Percentiles rank a stretch among this genome's conserved stretches.
Evolutionary conservation across 495 filamentous ascomycete genomes (phyloP).

Genomic region (Astrocystis sublimbata): DNA sequence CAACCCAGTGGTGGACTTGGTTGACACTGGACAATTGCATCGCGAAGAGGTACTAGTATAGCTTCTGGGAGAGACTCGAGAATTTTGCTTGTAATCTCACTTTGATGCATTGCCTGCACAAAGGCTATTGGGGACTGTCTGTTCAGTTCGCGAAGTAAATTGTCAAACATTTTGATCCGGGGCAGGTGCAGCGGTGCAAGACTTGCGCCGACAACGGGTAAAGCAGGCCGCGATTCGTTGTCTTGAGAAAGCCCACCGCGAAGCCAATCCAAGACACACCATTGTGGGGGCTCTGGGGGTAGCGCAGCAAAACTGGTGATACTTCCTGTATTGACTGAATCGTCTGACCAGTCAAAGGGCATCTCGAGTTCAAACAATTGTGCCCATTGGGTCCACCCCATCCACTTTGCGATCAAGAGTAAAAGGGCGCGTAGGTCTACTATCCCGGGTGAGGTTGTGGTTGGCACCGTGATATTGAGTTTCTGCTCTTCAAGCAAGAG

Average conservation of each 20-base stretch:
- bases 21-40: constrained; percentile 82
- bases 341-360: constrained; percentile 41
- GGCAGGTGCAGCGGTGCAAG: constrained; percentile 48
- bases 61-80: constrained; percentile 85
- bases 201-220: constrained; percentile 36
- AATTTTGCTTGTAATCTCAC: constrained; percentile 56
- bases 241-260: constrained; percentile 56
- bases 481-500: constrained; percentile 86
- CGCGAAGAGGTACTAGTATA: constrained; percentile 73
- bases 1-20: constrained; percentile 76
- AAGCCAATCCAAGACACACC: constrained; percentile 64
- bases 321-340: constrained; percentile 47
- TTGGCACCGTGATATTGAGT: constrained; percentile 64
- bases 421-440: constrained; percentile 67
- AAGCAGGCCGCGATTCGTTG: constrained; percentile 14
- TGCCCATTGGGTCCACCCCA: constrained; percentile 79
- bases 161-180: constrained; percentile 64
- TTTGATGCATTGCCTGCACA: constrained; percentile 62
- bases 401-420: constrained; percentile 78
- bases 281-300: constrained; percentile 57
- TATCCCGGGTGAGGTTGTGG: constrained; percentile 52
- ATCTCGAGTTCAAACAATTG: constrained; percentile 66
- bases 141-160: constrained; percentile 51
- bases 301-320: constrained; percentile 23
- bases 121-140: constrained; percentile 43